phyloP scores from a whole-genome alignment of 805 yeast genomes.

The Ogataea pini region DNA sequence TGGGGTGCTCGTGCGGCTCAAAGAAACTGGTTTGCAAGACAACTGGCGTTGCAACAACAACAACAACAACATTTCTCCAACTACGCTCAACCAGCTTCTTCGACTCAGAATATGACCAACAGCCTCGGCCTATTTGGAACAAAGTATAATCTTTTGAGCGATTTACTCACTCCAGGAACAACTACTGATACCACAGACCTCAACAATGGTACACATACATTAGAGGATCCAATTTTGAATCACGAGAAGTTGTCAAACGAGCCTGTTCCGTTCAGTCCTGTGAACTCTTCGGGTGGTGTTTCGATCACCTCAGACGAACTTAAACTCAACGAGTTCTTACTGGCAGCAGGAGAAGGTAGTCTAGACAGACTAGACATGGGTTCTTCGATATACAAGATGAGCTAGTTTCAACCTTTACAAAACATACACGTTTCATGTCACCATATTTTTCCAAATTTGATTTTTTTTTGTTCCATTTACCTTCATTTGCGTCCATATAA shows the following conservation, averaged over 20 bases:
- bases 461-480: not conserved
- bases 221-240: slow-evolving; percentile 15
- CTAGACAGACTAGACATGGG: slow-evolving; percentile 50
- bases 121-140: slow-evolving; percentile 29
- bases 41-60: slow-evolving; percentile 33
- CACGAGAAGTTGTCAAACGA: slow-evolving; percentile 28
- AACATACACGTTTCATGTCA: not conserved
- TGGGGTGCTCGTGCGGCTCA: slow-evolving; percentile 75
- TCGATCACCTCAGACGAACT: slow-evolving; percentile 27
- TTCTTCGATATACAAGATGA: slow-evolving; percentile 43
- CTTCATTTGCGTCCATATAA: not conserved
- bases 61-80: slow-evolving; percentile 9
- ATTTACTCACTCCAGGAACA: slow-evolving; percentile 17
- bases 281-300: slow-evolving; percentile 20
- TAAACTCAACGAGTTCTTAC: slow-evolving; percentile 51
- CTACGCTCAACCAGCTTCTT: not conserved
- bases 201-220: slow-evolving; percentile 3
- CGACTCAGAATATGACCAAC: slow-evolving; percentile 23
- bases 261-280: slow-evolving; percentile 30
- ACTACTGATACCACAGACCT: not conserved
- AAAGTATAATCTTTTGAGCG: slow-evolving; percentile 25
- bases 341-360: slow-evolving; percentile 58
- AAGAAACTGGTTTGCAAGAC: slow-evolving; percentile 39
- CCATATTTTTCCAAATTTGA: not conserved
- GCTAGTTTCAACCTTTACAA: slow-evolving; percentile 30